Conservation (phyloP, 192 early-diverging fungal species). For the Linnemannia zychae region DNA sequence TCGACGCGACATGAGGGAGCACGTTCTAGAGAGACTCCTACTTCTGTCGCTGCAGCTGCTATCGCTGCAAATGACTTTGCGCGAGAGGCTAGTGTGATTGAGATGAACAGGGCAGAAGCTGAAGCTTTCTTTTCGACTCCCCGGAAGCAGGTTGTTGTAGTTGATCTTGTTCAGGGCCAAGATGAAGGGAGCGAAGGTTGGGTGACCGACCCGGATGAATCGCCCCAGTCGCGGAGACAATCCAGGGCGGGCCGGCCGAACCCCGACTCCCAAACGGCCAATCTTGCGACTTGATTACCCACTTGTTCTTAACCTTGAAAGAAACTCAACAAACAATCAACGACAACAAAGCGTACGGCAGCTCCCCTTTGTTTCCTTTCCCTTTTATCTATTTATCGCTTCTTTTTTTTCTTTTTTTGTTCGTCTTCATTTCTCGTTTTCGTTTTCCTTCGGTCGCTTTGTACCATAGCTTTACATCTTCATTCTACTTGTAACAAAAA, state of each 20-base stretch:
- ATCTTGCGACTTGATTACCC: not conserved
- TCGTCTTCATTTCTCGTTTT: not conserved
- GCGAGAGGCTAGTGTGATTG: conserved; percentile 25
- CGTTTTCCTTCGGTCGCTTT: conserved; percentile 5
- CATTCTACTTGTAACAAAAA: not conserved
- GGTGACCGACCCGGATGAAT: conserved; percentile 51
- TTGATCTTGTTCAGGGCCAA: conserved; percentile 18
- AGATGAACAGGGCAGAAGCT: conserved; percentile 27
- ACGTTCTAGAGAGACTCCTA: not conserved
- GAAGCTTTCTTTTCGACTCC: conserved; percentile 27
- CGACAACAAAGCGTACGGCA: not conserved
- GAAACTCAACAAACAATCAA: not conserved
- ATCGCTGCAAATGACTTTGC: not conserved
- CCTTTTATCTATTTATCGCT: not conserved
- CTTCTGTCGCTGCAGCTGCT: not conserved
- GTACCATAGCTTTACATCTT: conserved; percentile 9
- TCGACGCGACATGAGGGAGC: not conserved
- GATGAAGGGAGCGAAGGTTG: conserved; percentile 40
- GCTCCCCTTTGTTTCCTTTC: not conserved
- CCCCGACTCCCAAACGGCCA: not conserved
- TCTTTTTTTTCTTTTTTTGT: conserved; percentile 10
- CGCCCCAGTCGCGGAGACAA: conserved; percentile 21
- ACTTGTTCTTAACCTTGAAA: not conserved
- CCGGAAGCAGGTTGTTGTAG: conserved; percentile 11
- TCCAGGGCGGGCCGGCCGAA: not conserved